Evolutionary conservation across 495 filamentous ascomycete species (phyloP), one percentile per base, ranked within the genome.

Genomic region (Penicillium atrosanguineum): DNA sequence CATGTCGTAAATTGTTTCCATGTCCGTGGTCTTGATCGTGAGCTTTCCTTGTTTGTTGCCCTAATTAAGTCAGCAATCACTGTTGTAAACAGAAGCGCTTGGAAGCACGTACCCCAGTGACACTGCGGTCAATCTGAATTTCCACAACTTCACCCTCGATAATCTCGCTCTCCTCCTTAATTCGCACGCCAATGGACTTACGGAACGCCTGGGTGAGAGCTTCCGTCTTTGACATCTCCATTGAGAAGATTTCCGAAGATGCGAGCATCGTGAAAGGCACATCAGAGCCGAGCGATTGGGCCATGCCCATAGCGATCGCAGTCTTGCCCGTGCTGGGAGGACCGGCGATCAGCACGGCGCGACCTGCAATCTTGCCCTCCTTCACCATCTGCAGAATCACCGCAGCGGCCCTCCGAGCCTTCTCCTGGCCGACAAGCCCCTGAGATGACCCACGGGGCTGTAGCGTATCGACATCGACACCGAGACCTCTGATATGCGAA

Each of bases 1-100:
- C 90, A 98, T 94, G 60, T 98, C 94, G 79, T 97, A 98, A 60
- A 97, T 90, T 18, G 94, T 96, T 73, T 99, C 94, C 94, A 99
- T 99, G 66, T 99, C 95, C 60, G 93, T 96, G 18, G 94, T 99
- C 71, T 97, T 99, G 72, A 99, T 96, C 8, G 94, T 99, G 57
- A 99, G 87, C 71, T 97, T 99, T 60, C 94, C 94, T 80, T 96
- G 92, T 79, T 96, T 97, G 69, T 90, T 91, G 56, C 81, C 83
- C 85, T 88, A 46, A 25, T 55, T 18, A 23, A 31, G 59, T 73
- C 37, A 73, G 65, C 21, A 50, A 29, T 23, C 14, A 47, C 46
- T 36, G 44, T 48, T 39, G 39, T 21, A 38, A 21, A 21, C 9
- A 18, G 20, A 1, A 11, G 8, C 19, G 8, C 19, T 31, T n/a